These are phyloP conservation scores for Darksidea phi DNA, from an alignment of 495 filamentous ascomycete genomes.

Conservation along the genomic window DNA sequence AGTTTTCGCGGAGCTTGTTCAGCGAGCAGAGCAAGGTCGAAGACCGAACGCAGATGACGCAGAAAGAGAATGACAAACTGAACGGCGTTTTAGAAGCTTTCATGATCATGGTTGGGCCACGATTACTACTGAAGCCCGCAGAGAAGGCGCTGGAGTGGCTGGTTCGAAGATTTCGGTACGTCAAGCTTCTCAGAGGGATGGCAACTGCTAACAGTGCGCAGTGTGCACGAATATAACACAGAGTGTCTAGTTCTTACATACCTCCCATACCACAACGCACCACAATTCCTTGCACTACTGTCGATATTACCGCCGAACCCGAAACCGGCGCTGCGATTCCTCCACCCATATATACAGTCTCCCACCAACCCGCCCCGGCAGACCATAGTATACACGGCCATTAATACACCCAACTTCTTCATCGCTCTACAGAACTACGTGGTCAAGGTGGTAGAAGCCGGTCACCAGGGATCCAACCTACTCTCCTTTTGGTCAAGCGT, in stretches of 20 bases:
- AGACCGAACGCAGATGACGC: constrained; percentile 81
- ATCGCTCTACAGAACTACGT: constrained; percentile 71
- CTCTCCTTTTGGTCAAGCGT: constrained; percentile 86
- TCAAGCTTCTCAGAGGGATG: not conserved
- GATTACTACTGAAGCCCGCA: constrained; percentile 76
- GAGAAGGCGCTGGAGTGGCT: constrained; percentile 94
- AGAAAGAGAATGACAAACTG: constrained; percentile 73
- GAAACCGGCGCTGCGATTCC: constrained; percentile 73
- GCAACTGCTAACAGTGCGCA: constrained; percentile 40
- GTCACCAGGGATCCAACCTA: constrained; percentile 69
- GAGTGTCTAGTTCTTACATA: constrained; percentile 77
- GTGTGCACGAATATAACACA: constrained; percentile 89
- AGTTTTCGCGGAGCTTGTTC: constrained; percentile 73
- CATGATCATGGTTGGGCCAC: constrained; percentile 70
- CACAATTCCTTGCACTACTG: constrained; percentile 75
- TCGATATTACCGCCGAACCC: constrained; percentile 74
- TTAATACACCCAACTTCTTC: constrained; percentile 68
- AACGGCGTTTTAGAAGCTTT: constrained; percentile 77
- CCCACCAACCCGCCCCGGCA: constrained; percentile 72
- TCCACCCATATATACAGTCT: constrained; percentile 77
- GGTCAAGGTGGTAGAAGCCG: constrained; percentile 62
- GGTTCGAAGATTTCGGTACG: constrained; percentile 82
- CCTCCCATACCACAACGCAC: constrained; percentile 83
- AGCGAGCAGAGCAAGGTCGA: constrained; percentile 85
- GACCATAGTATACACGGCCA: constrained; percentile 75